A percentile compares a stretch with the other conserved stretches of the same genome.
These are phyloP conservation scores for Inga leiocalycina DNA, from an alignment of 306 rosid species.

Conservation along the genomic window DNA sequence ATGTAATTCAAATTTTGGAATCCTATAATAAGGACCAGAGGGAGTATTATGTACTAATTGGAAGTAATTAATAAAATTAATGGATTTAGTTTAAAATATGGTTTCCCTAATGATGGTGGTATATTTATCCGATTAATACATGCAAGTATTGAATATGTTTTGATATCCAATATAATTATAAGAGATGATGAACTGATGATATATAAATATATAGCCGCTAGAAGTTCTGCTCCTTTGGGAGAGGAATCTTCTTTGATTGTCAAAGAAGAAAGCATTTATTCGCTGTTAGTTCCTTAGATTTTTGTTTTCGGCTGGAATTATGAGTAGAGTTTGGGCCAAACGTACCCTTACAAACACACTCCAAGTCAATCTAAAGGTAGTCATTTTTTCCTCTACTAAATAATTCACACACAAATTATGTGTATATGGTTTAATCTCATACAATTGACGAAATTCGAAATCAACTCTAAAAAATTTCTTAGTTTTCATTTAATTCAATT, in stretches of 20 bases:
- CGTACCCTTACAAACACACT: neutral
- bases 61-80: neutral
- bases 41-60: neutral
- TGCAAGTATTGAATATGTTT: neutral
- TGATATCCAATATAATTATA: neutral
- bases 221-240: slow-evolving; percentile 43
- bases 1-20: too few species aligned
- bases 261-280: slow-evolving; percentile 91
- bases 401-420: neutral
- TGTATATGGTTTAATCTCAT: neutral
- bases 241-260: slow-evolving; percentile 80
- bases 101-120: neutral
- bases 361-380: neutral
- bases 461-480: neutral
- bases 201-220: neutral
- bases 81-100: neutral
- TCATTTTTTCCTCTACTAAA: neutral
- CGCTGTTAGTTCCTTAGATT: slow-evolving; percentile 29
- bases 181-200: neutral
- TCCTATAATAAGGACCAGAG: neutral
- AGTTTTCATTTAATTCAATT: too few species aligned
- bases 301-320: neutral
- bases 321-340: neutral
- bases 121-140: neutral
- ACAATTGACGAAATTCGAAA: too few species aligned